A percentile compares a stretch with the other conserved stretches of the same genome.
Conservation (phyloP, 2,329 filamentous ascomycete species). For the Aspergillus brunneoviolaceus region DNA sequence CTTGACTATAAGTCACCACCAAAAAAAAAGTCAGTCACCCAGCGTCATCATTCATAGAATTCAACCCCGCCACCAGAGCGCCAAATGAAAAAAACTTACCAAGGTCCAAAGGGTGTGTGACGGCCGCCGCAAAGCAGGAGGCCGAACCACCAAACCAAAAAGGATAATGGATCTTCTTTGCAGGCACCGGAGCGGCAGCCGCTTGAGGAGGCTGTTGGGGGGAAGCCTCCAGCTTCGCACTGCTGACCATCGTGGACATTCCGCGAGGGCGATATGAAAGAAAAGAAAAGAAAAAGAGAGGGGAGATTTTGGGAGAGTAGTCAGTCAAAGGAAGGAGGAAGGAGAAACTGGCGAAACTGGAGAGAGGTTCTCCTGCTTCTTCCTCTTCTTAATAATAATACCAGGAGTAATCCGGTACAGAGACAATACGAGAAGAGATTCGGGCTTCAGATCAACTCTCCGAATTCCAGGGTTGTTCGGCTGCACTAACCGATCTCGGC, state of each 20-base stretch:
- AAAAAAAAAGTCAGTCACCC: not conserved
- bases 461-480: slow-evolving; percentile 26
- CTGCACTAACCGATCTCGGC: slow-evolving; percentile 16
- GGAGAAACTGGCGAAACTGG: not conserved
- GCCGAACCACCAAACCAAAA: slow-evolving; percentile 98
- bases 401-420: not conserved
- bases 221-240: slow-evolving; percentile 32
- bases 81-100: slow-evolving; percentile 55
- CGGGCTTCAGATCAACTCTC: slow-evolving; percentile 37
- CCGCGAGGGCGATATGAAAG: slow-evolving; percentile 15
- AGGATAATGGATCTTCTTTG: slow-evolving; percentile 60
- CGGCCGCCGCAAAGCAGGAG: slow-evolving; percentile 83
- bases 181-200: slow-evolving; percentile 19
- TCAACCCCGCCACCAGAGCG: not conserved
- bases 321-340: not conserved
- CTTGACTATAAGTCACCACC: slow-evolving; percentile 50
- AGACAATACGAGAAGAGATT: not conserved
- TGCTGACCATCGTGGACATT: slow-evolving; percentile 36
- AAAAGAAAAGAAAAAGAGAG: slow-evolving; percentile 10
- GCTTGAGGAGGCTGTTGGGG: slow-evolving; percentile 21
- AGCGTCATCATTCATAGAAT: not conserved
- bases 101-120: slow-evolving; percentile 91
- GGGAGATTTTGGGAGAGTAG: slow-evolving; percentile 21
- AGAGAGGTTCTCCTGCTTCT: not conserved
- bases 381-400: not conserved